Evolutionary conservation across 805 yeast genomes (phyloP).

Genomic region (Metschnikowia bowlesiae): DNA sequence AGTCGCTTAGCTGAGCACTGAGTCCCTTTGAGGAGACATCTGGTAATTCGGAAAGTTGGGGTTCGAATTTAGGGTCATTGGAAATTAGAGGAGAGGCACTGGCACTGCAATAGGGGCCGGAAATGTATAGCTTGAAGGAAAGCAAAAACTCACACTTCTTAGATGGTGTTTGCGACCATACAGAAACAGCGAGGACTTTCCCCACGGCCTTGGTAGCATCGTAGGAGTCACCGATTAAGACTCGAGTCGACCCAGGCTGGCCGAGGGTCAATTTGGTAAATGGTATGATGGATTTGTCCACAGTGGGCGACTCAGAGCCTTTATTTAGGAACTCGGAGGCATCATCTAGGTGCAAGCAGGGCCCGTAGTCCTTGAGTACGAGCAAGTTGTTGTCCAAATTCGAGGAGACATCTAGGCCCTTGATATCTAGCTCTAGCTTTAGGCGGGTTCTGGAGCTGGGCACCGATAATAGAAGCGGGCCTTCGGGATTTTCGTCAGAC

Average conservation of each 20-base stretch:
- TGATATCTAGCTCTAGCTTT: conserved; percentile 25
- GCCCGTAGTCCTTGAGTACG: conserved; percentile 28
- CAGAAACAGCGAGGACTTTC: conserved; percentile 6
- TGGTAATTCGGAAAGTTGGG: conserved; percentile 4
- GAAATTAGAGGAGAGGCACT: neutral
- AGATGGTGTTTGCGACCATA: conserved; percentile 9
- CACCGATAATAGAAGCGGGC: conserved; percentile 31
- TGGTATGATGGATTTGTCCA: conserved; percentile 28
- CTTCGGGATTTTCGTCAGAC: neutral
- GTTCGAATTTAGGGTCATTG: conserved; percentile 3
- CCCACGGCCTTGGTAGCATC: conserved; percentile 2
- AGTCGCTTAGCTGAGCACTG: conserved; percentile 1
- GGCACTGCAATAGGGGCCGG: neutral
- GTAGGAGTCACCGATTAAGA: conserved; percentile 14
- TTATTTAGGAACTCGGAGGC: conserved; percentile 12
- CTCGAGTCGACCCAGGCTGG: conserved; percentile 7
- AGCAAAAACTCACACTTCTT: neutral
- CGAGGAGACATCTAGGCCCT: conserved; percentile 15
- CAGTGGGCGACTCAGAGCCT: conserved; percentile 4
- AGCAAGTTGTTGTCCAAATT: conserved; percentile 20
- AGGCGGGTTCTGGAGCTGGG: conserved; percentile 21
- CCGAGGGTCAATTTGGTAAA: conserved; percentile 26
- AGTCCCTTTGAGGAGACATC: neutral
- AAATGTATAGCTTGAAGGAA: conserved; percentile 7
- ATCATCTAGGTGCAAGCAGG: conserved; percentile 8